Conservation (phyloP, 768 basidiomycete genomes). For the Russula griseocarnosa region DNA sequence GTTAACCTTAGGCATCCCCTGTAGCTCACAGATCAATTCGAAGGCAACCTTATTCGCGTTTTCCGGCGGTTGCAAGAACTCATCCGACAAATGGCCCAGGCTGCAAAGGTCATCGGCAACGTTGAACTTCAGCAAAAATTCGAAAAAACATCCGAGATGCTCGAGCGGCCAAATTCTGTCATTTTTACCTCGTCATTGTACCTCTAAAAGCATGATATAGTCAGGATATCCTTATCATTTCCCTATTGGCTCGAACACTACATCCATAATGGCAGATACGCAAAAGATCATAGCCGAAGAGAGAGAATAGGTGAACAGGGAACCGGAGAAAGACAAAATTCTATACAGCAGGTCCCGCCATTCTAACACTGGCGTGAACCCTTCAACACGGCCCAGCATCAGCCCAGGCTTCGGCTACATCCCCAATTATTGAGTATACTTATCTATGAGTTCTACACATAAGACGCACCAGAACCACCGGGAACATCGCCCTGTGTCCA, state of each 20-base stretch:
- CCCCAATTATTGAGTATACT: slow-evolving; percentile 9
- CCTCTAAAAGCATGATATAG: slow-evolving; percentile 40
- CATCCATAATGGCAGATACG: not conserved
- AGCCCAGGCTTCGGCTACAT: slow-evolving; percentile 51
- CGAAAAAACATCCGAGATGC: slow-evolving; percentile 85
- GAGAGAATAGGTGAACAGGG: not conserved
- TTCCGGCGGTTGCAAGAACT: slow-evolving; percentile 94
- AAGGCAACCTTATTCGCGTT: slow-evolving; percentile 93
- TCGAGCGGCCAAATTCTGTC: slow-evolving; percentile 90
- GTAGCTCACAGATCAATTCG: slow-evolving; percentile 93
- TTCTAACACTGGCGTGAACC: not conserved
- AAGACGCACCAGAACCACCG: slow-evolving; percentile 44
- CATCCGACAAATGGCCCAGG: slow-evolving; percentile 91
- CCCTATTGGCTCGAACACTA: not conserved
- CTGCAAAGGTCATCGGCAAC: slow-evolving; percentile 96
- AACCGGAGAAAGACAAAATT: not conserved
- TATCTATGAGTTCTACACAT: not conserved
- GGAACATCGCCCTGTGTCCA: slow-evolving; percentile 59
- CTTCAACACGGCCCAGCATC: slow-evolving; percentile 45
- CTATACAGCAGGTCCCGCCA: not conserved
- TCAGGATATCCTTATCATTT: not conserved
- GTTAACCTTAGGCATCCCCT: not conserved
- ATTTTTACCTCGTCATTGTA: slow-evolving; percentile 88
- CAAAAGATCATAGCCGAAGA: not conserved
- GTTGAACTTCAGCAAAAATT: slow-evolving; percentile 91